Conservation (phyloP, 2,329 filamentous ascomycete species). For the Trichophaea hybrida region DNA sequence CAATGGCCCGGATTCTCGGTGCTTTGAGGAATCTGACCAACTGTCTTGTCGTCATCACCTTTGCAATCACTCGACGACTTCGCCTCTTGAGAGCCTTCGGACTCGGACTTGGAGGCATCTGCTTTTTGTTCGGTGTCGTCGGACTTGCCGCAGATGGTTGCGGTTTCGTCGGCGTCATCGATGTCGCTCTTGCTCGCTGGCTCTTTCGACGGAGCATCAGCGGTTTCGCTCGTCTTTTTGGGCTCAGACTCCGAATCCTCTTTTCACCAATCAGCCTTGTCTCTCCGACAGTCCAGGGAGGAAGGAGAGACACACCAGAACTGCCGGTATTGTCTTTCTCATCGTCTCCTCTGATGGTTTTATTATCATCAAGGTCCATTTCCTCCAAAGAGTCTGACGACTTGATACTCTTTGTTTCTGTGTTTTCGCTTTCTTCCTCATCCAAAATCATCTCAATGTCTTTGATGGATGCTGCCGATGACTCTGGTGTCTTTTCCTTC, state of each 20-base stretch:
- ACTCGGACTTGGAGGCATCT: not conserved
- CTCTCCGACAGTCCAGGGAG: not conserved
- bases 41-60: not conserved
- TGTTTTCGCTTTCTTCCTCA: not conserved
- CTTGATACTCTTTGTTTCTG: not conserved
- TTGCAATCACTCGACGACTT: not conserved
- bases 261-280: constrained; percentile 1
- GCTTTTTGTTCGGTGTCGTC: not conserved
- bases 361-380: not conserved
- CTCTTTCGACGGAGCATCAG: constrained; percentile 4
- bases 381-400: not conserved
- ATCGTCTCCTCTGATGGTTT: not conserved
- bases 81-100: not conserved
- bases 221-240: not conserved
- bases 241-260: not conserved
- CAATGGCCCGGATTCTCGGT: not conserved
- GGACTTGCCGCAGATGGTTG: constrained; percentile 1
- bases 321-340: not conserved
- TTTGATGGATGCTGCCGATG: constrained; percentile 2
- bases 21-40: not conserved
- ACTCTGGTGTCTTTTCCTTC: not conserved
- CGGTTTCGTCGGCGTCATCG: not conserved
- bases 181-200: not conserved
- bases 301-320: not conserved
- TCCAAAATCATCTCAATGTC: not conserved